phyloP scores from a whole-genome alignment of 2,329 filamentous ascomycete genomes.

The Diaporthe longicolla region DNA sequence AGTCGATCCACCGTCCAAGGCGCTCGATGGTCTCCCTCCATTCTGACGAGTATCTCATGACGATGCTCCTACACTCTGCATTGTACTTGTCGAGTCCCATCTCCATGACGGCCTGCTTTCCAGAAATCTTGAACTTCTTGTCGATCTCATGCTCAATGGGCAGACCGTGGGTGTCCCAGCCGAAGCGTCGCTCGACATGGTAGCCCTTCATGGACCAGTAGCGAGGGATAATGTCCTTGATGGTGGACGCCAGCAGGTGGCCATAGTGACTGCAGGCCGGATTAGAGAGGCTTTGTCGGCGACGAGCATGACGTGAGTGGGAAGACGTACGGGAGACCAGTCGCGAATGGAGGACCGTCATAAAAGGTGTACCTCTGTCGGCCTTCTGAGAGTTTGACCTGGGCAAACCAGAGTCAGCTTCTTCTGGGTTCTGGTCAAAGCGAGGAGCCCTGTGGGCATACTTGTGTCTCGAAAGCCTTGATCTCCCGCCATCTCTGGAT shows the following conservation, averaged over 20 bases:
- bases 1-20: conserved; percentile 95
- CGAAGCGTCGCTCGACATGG: conserved; percentile 92
- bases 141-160: conserved; percentile 98
- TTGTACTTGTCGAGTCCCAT: conserved; percentile 93
- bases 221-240: conserved; percentile 96
- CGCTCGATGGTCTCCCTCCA: conserved; percentile 92
- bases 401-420: conserved; percentile 42
- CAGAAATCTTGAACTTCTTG: conserved; percentile 90
- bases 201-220: conserved; percentile 99
- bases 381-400: conserved; percentile 84
- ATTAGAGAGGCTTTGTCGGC: conserved; percentile 20
- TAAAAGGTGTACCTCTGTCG: conserved; percentile 94
- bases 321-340: conserved; percentile 65
- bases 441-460: conserved; percentile 53
- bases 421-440: too few species aligned
- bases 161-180: conserved; percentile 94
- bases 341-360: conserved; percentile 86
- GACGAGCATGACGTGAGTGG: neutral
- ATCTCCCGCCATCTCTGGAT: conserved; percentile 92
- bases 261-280: conserved; percentile 63
- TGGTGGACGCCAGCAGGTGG: conserved; percentile 90
- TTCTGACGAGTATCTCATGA: conserved; percentile 90
- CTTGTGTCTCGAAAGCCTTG: conserved; percentile 89
- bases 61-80: conserved; percentile 89
- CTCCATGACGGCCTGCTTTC: conserved; percentile 85